phyloP scores from a whole-genome alignment of 768 basidiomycete species.

The Favolaschia claudopus region DNA sequence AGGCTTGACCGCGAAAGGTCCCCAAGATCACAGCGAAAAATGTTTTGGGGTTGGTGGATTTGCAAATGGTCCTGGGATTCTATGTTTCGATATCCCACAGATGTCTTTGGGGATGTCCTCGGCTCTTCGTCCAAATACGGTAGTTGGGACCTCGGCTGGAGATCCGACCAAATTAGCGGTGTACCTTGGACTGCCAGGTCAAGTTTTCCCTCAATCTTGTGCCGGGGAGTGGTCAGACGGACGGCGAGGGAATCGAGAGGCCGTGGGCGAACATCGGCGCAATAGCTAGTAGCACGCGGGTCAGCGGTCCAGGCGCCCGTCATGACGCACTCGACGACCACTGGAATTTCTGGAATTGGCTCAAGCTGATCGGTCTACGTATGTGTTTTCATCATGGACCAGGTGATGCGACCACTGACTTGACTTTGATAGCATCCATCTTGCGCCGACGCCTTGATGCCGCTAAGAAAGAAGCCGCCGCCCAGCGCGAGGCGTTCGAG shows the following conservation, averaged over 20 bases:
- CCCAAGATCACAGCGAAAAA: too few relatives aligned
- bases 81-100: background rate
- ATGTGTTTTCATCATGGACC: background rate
- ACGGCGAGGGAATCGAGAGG: slow-evolving; percentile 44
- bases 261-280: slow-evolving; percentile 36
- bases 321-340: slow-evolving; percentile 36
- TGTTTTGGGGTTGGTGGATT: background rate
- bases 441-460: background rate
- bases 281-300: slow-evolving; percentile 35
- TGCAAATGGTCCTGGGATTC: background rate
- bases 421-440: background rate
- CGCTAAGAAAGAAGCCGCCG: background rate
- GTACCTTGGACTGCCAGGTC: slow-evolving; percentile 28
- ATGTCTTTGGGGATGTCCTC: background rate
- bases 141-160: background rate
- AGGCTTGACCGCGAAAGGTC: too few relatives aligned
- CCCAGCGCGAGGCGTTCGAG: slow-evolving; percentile 1
- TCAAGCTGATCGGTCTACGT: slow-evolving; percentile 34
- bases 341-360: slow-evolving; percentile 36
- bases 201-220: slow-evolving; percentile 32
- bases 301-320: slow-evolving; percentile 43
- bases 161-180: slow-evolving; percentile 6
- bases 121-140: background rate
- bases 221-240: slow-evolving; percentile 35
- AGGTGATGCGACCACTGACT: too few relatives aligned